Evolutionary conservation across 768 basidiomycete genomes (phyloP).

Genomic region (Pleurotus ostreatus): DNA sequence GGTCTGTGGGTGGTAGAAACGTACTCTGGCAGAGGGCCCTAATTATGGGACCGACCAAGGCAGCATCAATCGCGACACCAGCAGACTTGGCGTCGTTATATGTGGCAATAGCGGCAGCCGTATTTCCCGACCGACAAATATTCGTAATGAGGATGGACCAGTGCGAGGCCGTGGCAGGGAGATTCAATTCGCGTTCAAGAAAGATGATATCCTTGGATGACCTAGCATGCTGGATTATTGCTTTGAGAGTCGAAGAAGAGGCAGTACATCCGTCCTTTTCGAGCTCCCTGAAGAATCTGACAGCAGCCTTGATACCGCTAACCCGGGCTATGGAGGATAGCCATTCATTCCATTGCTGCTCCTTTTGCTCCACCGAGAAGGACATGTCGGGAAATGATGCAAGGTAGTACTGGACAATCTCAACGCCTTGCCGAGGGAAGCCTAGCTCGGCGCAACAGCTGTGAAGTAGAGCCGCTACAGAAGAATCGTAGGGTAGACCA

Average conservation of each 20-base stretch:
- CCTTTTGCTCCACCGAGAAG: slow-evolving; percentile 3
- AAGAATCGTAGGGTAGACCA: slow-evolving; percentile 39
- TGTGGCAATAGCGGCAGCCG: slow-evolving; percentile 39
- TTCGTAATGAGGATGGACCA: slow-evolving; percentile 59
- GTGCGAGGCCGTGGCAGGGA: slow-evolving; percentile 37
- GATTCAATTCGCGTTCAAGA: slow-evolving; percentile 35
- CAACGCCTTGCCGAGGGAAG: slow-evolving; percentile 27
- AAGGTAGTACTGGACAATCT: slow-evolving; percentile 35
- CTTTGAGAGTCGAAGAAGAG: slow-evolving; percentile 27
- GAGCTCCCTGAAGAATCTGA: slow-evolving; percentile 30
- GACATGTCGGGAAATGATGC: slow-evolving; percentile 17
- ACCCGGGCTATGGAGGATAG: slow-evolving; percentile 18
- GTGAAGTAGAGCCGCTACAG: slow-evolving; percentile 35
- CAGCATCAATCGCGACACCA: slow-evolving; percentile 44
- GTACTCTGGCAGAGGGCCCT: slow-evolving; percentile 40
- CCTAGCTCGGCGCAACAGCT: slow-evolving; percentile 39
- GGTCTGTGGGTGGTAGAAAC: slow-evolving; percentile 31
- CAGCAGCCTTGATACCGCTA: slow-evolving; percentile 27
- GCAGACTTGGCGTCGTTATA: slow-evolving; percentile 42
- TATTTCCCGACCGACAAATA: slow-evolving; percentile 32
- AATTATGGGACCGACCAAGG: slow-evolving; percentile 53
- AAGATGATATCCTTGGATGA: slow-evolving; percentile 36
- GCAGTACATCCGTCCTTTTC: slow-evolving; percentile 26
- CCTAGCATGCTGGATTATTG: slow-evolving; percentile 40
- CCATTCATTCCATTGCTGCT: slow-evolving; percentile 11